phyloP scores from a whole-genome alignment of 176 grass and related monocot genomes.

The Panicum miliaceum region DNA sequence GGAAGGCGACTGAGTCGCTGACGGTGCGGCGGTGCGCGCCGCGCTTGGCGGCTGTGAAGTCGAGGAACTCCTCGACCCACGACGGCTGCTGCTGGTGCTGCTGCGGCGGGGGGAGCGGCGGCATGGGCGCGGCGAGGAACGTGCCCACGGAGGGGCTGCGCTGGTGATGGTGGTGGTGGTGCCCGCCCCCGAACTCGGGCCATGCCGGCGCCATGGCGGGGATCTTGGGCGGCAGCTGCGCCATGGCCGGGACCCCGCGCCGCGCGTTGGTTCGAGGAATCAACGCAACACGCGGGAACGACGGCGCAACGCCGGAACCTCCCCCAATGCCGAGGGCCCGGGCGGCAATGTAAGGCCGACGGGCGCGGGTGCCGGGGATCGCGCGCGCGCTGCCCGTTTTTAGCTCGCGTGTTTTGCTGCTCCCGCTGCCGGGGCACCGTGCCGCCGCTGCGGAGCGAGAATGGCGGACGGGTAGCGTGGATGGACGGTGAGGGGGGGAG shows the following conservation, averaged over 20 bases:
- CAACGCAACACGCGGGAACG: conserved; percentile 56
- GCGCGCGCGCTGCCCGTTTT: conserved; percentile 32
- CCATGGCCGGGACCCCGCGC: conserved; percentile 58
- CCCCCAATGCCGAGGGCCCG: neutral
- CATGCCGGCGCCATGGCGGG: conserved; percentile 62
- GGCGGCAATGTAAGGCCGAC: conserved; percentile 27
- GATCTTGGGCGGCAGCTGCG: conserved; percentile 81
- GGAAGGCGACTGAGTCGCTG: conserved; percentile 70
- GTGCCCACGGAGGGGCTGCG: conserved; percentile 56
- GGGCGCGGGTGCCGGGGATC: neutral
- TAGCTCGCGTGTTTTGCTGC: conserved; percentile 29
- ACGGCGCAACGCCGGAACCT: conserved; percentile 46
- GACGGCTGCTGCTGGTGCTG: conserved; percentile 36
- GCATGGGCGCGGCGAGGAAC: conserved; percentile 51
- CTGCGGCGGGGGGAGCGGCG: conserved; percentile 32
- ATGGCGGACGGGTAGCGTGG: too few species aligned
- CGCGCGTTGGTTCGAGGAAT: conserved; percentile 39
- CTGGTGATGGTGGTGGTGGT: conserved; percentile 53
- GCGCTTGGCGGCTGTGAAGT: conserved; percentile 76
- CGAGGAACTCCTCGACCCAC: conserved; percentile 80
- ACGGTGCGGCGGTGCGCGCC: conserved; percentile 62
- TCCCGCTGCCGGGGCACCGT: neutral
- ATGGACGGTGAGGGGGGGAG: neutral
- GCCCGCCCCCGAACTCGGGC: conserved; percentile 50
- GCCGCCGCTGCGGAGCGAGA: conserved; percentile 38